These are phyloP conservation scores for Arthrobotrys sphaeroides DNA, from an alignment of 2,329 filamentous ascomycete genomes.

Conservation along the genomic window DNA sequence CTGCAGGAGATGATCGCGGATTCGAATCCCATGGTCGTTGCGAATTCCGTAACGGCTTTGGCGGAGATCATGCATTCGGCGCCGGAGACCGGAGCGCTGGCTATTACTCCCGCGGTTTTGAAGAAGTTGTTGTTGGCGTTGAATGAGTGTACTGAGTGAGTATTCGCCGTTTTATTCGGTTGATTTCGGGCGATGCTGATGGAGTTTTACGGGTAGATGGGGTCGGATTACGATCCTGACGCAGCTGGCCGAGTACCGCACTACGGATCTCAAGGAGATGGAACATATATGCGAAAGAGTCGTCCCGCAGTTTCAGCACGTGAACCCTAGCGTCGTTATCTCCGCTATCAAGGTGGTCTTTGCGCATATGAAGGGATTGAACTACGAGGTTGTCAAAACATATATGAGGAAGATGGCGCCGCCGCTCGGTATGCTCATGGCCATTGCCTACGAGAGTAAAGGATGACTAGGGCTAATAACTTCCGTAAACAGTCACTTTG, in stretches of 20 bases:
- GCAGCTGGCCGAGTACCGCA: slow-evolving; percentile 86
- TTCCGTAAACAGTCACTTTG: slow-evolving; percentile 75
- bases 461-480: slow-evolving; percentile 28
- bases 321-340: slow-evolving; percentile 94
- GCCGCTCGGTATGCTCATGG: slow-evolving; percentile 73
- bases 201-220: slow-evolving; percentile 70
- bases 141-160: slow-evolving; percentile 88
- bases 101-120: slow-evolving; percentile 81
- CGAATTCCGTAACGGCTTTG: slow-evolving; percentile 93
- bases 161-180: too few relatives aligned
- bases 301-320: slow-evolving; percentile 95
- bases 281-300: slow-evolving; percentile 98
- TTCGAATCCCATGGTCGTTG: slow-evolving; percentile 98
- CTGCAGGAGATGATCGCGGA: slow-evolving; percentile 96
- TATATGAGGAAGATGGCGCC: slow-evolving; percentile 99
- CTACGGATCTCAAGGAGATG: slow-evolving; percentile 89
- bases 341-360: slow-evolving; percentile 99
- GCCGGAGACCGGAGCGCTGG: slow-evolving; percentile 86
- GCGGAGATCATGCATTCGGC: slow-evolving; percentile 90
- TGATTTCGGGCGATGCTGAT: too few relatives aligned
- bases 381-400: slow-evolving; percentile 78
- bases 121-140: slow-evolving; percentile 97
- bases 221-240: slow-evolving; percentile 91
- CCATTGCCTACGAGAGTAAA: background rate
- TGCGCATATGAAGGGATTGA: slow-evolving; percentile 88